Evolutionary conservation across 2,329 filamentous ascomycete genomes (phyloP).

Genomic region (Botrytis squamosa): DNA sequence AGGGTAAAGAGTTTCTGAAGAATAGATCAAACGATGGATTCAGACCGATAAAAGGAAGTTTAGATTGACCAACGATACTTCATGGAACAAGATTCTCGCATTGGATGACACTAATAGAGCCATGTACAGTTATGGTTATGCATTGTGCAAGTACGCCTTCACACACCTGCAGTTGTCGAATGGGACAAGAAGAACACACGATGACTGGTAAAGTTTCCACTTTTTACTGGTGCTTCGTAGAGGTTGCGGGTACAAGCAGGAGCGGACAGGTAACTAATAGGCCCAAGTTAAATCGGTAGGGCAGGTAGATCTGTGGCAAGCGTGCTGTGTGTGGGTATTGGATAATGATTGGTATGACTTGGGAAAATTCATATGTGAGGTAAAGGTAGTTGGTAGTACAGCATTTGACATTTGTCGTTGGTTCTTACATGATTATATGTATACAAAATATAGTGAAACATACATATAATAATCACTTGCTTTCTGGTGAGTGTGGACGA

Average conservation of each 20-base stretch:
- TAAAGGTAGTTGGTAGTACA: neutral
- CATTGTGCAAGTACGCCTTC: slow-evolving; percentile 6
- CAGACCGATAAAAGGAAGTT: neutral
- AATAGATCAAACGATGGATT: neutral
- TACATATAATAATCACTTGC: neutral
- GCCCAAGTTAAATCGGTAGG: slow-evolving; percentile 15
- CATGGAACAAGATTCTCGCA: slow-evolving; percentile 8
- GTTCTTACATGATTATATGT: neutral
- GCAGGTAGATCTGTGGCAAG: slow-evolving; percentile 14
- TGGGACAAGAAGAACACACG: slow-evolving; percentile 2
- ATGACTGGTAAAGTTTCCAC: slow-evolving; percentile 11
- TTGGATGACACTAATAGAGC: neutral
- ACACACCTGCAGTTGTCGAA: slow-evolving; percentile 10
- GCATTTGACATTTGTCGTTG: neutral
- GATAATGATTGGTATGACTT: slow-evolving; percentile 9
- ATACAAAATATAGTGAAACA: too few relatives aligned
- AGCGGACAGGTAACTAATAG: slow-evolving; percentile 12
- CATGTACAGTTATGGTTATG: neutral
- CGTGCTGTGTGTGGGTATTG: neutral
- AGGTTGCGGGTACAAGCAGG: slow-evolving; percentile 11
- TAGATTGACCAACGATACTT: slow-evolving; percentile 10
- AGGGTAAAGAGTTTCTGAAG: neutral
- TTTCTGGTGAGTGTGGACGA: neutral
- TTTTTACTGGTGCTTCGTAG: neutral
- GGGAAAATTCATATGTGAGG: neutral